phyloP scores from a whole-genome alignment of 257 asterid genomes.

The Scutellaria minor region DNA sequence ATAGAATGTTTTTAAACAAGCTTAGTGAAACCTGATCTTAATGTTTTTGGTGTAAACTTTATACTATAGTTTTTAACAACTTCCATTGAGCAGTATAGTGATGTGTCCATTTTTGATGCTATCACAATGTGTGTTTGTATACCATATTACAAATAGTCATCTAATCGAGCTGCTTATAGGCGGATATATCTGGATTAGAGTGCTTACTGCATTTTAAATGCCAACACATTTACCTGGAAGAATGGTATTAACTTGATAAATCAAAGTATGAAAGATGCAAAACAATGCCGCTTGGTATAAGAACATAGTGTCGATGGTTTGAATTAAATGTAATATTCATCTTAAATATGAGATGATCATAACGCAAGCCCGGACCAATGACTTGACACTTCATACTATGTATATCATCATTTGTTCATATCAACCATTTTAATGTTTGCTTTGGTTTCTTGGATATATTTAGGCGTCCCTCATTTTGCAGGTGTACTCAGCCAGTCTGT shows the following conservation, averaged over 20 bases:
- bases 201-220: too few species aligned
- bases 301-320: background rate
- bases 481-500: too few species aligned
- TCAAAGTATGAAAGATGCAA: background rate
- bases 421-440: too few species aligned
- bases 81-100: background rate
- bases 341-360: background rate
- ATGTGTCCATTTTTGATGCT: background rate
- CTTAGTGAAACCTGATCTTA: background rate
- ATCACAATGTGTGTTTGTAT: background rate
- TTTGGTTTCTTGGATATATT: too few species aligned
- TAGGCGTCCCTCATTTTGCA: too few species aligned
- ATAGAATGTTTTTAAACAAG: background rate
- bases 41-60: background rate
- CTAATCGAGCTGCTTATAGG: background rate
- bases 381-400: too few species aligned
- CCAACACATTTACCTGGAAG: background rate
- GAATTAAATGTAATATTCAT: background rate
- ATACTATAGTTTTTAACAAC: background rate
- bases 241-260: background rate
- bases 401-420: too few species aligned
- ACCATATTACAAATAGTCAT: constrained; percentile 2
- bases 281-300: background rate
- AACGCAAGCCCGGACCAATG: too few species aligned
- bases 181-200: too few species aligned